phyloP scores from a whole-genome alignment of 2,329 filamentous ascomycete species.

The Monosporascus cannonballus region DNA sequence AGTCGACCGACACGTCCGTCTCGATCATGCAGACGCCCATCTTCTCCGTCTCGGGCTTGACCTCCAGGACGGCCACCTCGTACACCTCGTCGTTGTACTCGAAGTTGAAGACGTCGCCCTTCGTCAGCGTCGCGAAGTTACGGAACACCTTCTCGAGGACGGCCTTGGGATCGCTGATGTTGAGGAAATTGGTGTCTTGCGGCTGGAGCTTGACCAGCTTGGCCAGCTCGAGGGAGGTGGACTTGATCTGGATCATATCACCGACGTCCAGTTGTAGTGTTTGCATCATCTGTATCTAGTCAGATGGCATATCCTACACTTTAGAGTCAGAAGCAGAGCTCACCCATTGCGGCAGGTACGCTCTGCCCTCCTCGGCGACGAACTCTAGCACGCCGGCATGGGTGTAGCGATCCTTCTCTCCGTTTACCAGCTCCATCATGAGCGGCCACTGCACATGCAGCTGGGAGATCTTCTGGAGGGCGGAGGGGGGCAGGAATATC shows the following conservation, averaged over 20 bases:
- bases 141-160: conserved; percentile 95
- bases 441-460: conserved; percentile 96
- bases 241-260: conserved; percentile 91
- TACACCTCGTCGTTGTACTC: conserved; percentile 93
- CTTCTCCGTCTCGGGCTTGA: conserved; percentile 77
- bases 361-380: conserved; percentile 92
- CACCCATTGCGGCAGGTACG: conserved; percentile 94
- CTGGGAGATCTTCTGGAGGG: conserved; percentile 91
- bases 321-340: conserved; percentile 17
- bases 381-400: conserved; percentile 97
- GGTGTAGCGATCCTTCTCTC: conserved; percentile 70
- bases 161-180: conserved; percentile 94
- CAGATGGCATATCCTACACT: not conserved
- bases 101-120: conserved; percentile 93
- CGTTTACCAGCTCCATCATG: conserved; percentile 93
- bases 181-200: conserved; percentile 87
- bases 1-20: conserved; percentile 94
- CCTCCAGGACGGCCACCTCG: conserved; percentile 87
- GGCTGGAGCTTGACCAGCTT: conserved; percentile 95
- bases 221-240: conserved; percentile 84
- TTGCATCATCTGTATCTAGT: conserved; percentile 72
- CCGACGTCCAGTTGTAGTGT: conserved; percentile 84
- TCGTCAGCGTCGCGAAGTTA: conserved; percentile 89
- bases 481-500: conserved; percentile 93
- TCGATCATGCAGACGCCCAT: conserved; percentile 92